Base-by-base conservation (phyloP, 768 basidiomycete species). In the Boletus subcaerulescens region DNA sequence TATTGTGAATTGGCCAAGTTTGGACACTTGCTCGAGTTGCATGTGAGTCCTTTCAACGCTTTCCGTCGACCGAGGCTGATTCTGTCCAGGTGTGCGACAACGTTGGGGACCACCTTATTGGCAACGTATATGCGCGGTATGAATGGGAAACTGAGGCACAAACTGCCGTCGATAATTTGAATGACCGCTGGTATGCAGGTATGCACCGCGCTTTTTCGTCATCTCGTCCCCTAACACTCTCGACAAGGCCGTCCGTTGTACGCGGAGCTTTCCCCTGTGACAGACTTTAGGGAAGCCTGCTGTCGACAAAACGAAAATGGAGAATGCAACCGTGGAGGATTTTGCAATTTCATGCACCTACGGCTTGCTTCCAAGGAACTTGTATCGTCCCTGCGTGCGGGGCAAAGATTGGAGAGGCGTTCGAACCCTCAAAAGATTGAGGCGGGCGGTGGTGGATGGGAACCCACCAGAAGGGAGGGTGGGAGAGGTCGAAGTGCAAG, bases 111-210 rank as follows among this genome's bases (percentile, higher is more conserved):
- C 96, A 99, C 68, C 78, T 98, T 24, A 92, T 96, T 65, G 95
- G 95, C 22, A 97, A 98, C 64, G 96, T 99, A 3, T 99, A 99
- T 68, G 96, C 95, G 5, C 85, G 96, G 22, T 99, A 91, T 66
- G 96, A 99, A 66, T 97, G 93, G 94, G 96, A 99, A 73, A 94
- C 94, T 0, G 96, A 99, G 69, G 96, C 96, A 10, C 89, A 93
- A 65, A 77, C 86, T 31, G 96, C 96, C 3, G 93, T 98, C 7
- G 92, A 96, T 63, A 91, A 82, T 55, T 76, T 98, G 60, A 98
- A 98, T 64, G 89, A 96, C 65, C 84, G 96, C 32, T 99, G 97
- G 97, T 99, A 98, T 79, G 93, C 93, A 62, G 94, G 93, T 91
- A n/a, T 18, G 53, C 31, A 33, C 48, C 49, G 40, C 48, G 5